Conservation (phyloP, 306 rosid genomes). For the Lablab purpureus region DNA sequence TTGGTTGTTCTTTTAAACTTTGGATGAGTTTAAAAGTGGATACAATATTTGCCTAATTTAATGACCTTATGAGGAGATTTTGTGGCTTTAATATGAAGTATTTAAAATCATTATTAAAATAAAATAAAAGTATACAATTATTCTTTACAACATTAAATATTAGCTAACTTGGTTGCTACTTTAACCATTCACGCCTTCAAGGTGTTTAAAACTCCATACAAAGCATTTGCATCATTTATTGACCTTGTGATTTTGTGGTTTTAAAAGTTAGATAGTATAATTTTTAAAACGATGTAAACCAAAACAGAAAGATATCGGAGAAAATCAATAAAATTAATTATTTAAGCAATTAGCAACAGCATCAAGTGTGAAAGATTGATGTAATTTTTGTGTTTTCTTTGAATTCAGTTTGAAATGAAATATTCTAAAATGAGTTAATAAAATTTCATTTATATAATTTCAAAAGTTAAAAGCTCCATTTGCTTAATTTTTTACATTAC, state of each 20-base stretch:
- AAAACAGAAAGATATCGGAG: too few relatives aligned
- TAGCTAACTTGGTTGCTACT: background rate
- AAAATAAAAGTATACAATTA: background rate
- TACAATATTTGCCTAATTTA: background rate
- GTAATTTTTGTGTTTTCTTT: too few relatives aligned
- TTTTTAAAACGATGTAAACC: background rate
- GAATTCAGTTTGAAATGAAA: too few relatives aligned
- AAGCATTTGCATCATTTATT: background rate
- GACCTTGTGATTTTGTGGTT: background rate
- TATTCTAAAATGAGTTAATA: too few relatives aligned
- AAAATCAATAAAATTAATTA: background rate
- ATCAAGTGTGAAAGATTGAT: too few relatives aligned
- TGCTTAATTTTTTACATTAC: too few relatives aligned
- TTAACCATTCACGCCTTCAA: background rate
- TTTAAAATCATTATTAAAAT: background rate
- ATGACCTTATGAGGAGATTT: background rate
- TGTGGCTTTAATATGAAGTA: background rate
- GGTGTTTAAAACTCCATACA: background rate
- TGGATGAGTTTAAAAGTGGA: background rate
- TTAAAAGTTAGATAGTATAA: background rate
- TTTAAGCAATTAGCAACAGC: too few relatives aligned
- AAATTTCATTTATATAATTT: too few relatives aligned
- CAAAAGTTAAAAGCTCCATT: too few relatives aligned
- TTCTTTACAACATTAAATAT: background rate
- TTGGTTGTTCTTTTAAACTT: background rate